Base-by-base conservation (phyloP, 139 green algal genomes). In the Desmodesmus armatus region DNA sequence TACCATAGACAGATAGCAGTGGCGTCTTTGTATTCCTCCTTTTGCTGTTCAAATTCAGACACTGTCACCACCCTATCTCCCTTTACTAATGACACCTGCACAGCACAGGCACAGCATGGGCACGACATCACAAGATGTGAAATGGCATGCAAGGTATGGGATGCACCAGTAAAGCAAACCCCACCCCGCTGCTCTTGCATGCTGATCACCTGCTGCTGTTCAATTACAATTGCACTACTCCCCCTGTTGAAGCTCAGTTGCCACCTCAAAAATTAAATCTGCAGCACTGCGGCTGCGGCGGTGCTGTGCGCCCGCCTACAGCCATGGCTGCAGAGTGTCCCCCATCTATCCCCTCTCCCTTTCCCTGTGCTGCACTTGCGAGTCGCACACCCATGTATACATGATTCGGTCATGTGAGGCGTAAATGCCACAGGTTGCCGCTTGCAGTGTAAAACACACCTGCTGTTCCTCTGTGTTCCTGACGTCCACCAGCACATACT, bases 71-170 rank as follows among this genome's bases (percentile, higher is more conserved):
- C 76, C n/a, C 60, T 40, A 3, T 3, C 27, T 25, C 27, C 41
- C 40, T 27, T 21, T 21, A 82, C 23, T 55, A 82, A 72, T 44
- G 76, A 82, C 76, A 82, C 76, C 47, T 77, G 69, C 69, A 53
- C 25, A 9, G 19, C 2, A 3, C 9, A 72, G 15, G 62, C 63
- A 23, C 29, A 72, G 63, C 63, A 41, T 5, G n/a, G 41, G 63
- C 63, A 73, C n/a, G n/a, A 33, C 65, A 55, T 7, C 47, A 55
- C 21, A 37, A 33, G 21, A n/a, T 31, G 13, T 1, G 13, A 73
- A 33, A 17, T 43, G 65, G 31, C n/a, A 27, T 31, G 27, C 13
- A 6, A 23, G 5, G 5, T 35, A 53, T 2, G 9, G 23, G 66
- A 15, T 51, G 33, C 2, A 27, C 35, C 15, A 35, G 51, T 7